Evolutionary conservation across 345 rosid genomes (phyloP).

Genomic region (Salix brachista): DNA sequence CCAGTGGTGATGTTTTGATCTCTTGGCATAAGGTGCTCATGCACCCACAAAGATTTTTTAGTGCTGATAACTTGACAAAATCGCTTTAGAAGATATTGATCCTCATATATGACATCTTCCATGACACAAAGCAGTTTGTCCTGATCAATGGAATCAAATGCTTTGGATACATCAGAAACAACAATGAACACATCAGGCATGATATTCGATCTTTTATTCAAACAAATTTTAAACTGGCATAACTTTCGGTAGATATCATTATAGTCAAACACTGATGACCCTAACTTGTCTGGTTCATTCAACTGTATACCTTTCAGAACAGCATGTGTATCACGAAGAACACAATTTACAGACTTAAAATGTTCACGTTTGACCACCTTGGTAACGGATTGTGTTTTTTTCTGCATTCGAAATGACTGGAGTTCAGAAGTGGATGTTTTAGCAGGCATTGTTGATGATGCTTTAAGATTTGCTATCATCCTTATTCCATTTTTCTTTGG

Average conservation of each 20-base stretch:
- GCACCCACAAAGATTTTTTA: constrained; percentile 45
- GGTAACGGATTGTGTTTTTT: neutral
- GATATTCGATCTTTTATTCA: constrained; percentile 44
- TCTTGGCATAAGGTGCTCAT: constrained; percentile 27
- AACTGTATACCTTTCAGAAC: constrained; percentile 63
- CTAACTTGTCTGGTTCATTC: constrained; percentile 62
- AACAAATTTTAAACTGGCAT: constrained; percentile 46
- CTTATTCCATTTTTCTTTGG: constrained; percentile 70
- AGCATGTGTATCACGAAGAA: constrained; percentile 62
- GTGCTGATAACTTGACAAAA: constrained; percentile 45
- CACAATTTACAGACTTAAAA: constrained; percentile 44
- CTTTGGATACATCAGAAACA: constrained; percentile 76
- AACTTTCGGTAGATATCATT: constrained; percentile 70
- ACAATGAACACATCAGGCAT: constrained; percentile 54
- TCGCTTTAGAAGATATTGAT: constrained; percentile 42
- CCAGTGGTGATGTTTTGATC: constrained; percentile 20
- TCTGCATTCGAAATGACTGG: constrained; percentile 8
- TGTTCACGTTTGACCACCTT: constrained; percentile 6
- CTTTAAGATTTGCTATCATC: constrained; percentile 61
- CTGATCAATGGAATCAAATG: constrained; percentile 79
- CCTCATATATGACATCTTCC: constrained; percentile 45
- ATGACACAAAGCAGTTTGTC: constrained; percentile 53
- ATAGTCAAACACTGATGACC: constrained; percentile 83
- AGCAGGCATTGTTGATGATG: constrained; percentile 40
- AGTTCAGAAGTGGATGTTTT: constrained; percentile 13